These are phyloP conservation scores for Knoxdaviesia capensis DNA, from an alignment of 2,329 filamentous ascomycete species.

Conservation along the genomic window DNA sequence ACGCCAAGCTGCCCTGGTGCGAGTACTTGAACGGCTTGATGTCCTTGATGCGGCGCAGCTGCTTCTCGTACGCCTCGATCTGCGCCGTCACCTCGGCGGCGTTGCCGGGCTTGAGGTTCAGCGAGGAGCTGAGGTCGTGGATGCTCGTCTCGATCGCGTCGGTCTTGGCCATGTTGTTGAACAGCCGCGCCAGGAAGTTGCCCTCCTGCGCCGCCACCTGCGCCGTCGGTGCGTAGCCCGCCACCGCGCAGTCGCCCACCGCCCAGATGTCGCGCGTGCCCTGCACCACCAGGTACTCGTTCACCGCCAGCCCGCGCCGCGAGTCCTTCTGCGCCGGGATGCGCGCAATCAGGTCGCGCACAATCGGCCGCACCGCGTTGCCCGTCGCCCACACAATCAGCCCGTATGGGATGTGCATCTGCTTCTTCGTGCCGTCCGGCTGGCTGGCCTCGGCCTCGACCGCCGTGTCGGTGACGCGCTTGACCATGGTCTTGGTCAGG, in stretches of 20 bases:
- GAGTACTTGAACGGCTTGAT: constrained; percentile 97
- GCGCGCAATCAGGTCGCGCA: constrained; percentile 79
- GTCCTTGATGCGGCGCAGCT: constrained; percentile 76
- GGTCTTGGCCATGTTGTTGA: constrained; percentile 98
- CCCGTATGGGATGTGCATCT: constrained; percentile 74
- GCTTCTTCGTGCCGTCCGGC: constrained; percentile 67
- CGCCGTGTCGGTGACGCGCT: constrained; percentile 80
- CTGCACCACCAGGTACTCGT: constrained; percentile 97
- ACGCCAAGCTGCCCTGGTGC: constrained; percentile 89
- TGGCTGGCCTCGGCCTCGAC: constrained; percentile 76
- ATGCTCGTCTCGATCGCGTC: constrained; percentile 64
- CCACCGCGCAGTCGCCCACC: constrained; percentile 89
- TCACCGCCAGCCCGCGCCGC: constrained; percentile 82
- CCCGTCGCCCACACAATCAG: constrained; percentile 96
- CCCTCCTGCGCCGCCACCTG: constrained; percentile 95
- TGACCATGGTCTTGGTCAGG: constrained; percentile 97
- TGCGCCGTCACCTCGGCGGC: constrained; percentile 48
- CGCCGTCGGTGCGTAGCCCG: constrained; percentile 92
- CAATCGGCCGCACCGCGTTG: constrained; percentile 75
- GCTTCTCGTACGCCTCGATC: constrained; percentile 73
- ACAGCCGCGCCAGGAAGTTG: constrained; percentile 79
- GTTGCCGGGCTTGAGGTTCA: constrained; percentile 42
- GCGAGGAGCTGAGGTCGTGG: constrained; percentile 39
- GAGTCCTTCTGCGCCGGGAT: constrained; percentile 93
- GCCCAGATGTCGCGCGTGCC: constrained; percentile 96